phyloP scores from a whole-genome alignment of 768 basidiomycete genomes.

The Chlorophyllum brunneum region DNA sequence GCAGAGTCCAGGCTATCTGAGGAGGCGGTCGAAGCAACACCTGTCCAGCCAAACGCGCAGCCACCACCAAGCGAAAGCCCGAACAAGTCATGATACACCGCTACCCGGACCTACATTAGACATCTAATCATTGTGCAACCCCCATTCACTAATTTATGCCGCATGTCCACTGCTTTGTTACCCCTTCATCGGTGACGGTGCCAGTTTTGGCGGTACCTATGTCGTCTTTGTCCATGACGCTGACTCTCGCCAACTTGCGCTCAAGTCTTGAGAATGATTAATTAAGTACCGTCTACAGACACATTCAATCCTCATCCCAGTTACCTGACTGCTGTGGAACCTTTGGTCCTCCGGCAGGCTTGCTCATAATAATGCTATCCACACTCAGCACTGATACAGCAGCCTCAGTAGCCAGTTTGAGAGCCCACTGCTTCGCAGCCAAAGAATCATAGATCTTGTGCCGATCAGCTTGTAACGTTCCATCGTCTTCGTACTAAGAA shows the following conservation, averaged over 20 bases:
- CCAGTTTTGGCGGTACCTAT: too few relatives aligned
- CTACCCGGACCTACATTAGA: background rate
- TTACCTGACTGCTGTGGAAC: constrained; percentile 83
- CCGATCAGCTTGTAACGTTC: constrained; percentile 61
- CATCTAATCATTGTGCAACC: background rate
- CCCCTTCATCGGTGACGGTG: too few relatives aligned
- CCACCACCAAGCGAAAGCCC: constrained; percentile 5
- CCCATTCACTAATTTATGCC: constrained; percentile 13
- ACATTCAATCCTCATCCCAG: constrained; percentile 67
- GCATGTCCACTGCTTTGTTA: background rate
- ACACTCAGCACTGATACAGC: constrained; percentile 89
- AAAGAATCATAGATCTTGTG: constrained; percentile 82
- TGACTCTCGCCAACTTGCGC: too few relatives aligned
- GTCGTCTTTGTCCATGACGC: too few relatives aligned
- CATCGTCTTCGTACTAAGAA: constrained; percentile 68
- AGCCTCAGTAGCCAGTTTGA: constrained; percentile 87
- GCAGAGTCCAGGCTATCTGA: constrained; percentile 57
- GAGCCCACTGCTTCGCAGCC: constrained; percentile 86
- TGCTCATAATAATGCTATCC: constrained; percentile 97
- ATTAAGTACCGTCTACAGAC: background rate
- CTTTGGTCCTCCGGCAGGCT: constrained; percentile 87
- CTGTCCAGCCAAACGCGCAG: constrained; percentile 13
- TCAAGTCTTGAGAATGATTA: background rate
- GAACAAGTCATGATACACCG: constrained; percentile 1
- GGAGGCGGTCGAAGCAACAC: constrained; percentile 17